phyloP scores from a whole-genome alignment of 768 basidiomycete genomes.

The Boletus rubroflammeus region DNA sequence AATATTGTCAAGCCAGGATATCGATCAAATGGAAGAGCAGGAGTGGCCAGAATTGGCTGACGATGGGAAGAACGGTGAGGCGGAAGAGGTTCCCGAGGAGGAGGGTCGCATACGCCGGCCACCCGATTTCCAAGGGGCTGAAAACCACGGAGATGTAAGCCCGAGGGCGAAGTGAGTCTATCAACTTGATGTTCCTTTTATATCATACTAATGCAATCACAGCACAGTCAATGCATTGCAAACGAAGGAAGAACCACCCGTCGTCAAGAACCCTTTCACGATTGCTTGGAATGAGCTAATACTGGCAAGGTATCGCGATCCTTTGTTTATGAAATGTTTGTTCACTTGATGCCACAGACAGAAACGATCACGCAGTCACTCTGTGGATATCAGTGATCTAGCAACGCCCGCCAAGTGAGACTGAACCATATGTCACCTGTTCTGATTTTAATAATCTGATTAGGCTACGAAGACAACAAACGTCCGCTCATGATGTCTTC shows the following conservation, averaged over 20 bases:
- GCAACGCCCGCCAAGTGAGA: slow-evolving; percentile 24
- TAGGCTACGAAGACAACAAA: slow-evolving; percentile 12
- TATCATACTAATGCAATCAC: background rate
- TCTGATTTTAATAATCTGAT: background rate
- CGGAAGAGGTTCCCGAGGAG: slow-evolving; percentile 12
- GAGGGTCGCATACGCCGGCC: background rate
- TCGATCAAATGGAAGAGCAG: slow-evolving; percentile 26
- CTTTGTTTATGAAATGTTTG: background rate
- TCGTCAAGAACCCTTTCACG: slow-evolving; percentile 16
- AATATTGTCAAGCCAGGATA: slow-evolving; percentile 33
- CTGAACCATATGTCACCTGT: background rate
- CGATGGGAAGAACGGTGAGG: slow-evolving; percentile 12
- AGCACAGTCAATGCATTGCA: background rate
- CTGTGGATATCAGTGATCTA: slow-evolving; percentile 7
- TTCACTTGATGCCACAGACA: slow-evolving; percentile 10
- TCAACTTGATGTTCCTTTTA: background rate
- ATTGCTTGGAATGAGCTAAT: slow-evolving; percentile 22
- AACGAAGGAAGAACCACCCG: background rate
- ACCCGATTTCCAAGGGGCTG: background rate
- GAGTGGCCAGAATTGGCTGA: slow-evolving; percentile 18
- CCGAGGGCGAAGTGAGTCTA: background rate
- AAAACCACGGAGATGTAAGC: background rate
- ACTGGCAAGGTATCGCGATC: slow-evolving; percentile 10
- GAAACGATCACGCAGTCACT: slow-evolving; percentile 26
- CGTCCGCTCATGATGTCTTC: slow-evolving; percentile 3